Percentiles rank a stretch among this genome's conserved stretches.
phyloP scores from a whole-genome alignment of 106 monocot genomes.

The Acorus calamus region DNA sequence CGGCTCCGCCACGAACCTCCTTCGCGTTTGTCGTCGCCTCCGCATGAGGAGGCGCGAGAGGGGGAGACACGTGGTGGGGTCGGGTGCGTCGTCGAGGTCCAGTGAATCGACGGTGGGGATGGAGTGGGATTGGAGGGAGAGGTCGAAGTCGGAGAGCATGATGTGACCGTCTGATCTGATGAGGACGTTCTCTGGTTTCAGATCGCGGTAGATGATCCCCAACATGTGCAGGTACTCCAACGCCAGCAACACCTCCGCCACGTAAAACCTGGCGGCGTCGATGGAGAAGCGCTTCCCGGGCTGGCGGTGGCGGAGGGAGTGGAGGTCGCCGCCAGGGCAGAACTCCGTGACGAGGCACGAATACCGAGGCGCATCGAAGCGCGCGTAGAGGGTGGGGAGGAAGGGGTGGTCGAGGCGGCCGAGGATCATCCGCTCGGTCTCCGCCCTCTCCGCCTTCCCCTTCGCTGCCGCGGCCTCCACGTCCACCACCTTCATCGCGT shows the following conservation, averaged over 20 bases:
- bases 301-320: conserved; percentile 70
- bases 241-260: conserved; percentile 76
- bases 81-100: background rate
- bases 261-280: conserved; percentile 57
- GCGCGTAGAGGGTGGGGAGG: conserved; percentile 64
- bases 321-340: conserved; percentile 89
- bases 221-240: conserved; percentile 93
- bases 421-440: conserved; percentile 61
- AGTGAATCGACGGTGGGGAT: conserved; percentile 19
- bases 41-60: background rate
- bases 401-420: conserved; percentile 70
- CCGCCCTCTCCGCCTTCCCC: conserved; percentile 63
- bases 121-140: conserved; percentile 57
- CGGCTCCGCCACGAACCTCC: conserved; percentile 69
- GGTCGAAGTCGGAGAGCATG: conserved; percentile 98
- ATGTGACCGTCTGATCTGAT: conserved; percentile 88
- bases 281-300: conserved; percentile 60
- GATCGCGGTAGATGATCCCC: conserved; percentile 83
- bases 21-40: background rate
- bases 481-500: conserved; percentile 93
- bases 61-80: background rate
- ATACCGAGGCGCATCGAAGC: conserved; percentile 62
- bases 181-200: conserved; percentile 92
- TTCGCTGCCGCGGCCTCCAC: conserved; percentile 48
- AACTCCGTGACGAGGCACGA: conserved; percentile 88